Evolutionary conservation across 192 early-diverging fungal genomes (phyloP), one percentile per base, ranked within the genome.

Genomic region (Coemansia umbellata): DNA sequence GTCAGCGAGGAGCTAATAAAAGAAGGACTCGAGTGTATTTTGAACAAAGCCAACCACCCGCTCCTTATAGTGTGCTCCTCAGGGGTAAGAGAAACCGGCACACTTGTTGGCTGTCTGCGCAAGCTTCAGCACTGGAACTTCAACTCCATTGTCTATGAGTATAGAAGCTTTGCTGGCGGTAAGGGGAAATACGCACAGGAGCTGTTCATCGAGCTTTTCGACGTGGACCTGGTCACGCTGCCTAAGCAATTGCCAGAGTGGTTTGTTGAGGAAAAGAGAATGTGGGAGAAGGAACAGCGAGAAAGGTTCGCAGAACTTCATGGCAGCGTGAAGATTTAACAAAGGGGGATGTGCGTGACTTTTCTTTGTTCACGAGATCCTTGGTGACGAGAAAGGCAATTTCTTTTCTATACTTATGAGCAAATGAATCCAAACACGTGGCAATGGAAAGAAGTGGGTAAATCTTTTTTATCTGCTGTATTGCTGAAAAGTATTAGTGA

Each of bases 41-140:
- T 97, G 37, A 80, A 95, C 73, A 74, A 62, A n/a, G 58, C 75
- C 6, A 91, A 81, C 27, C 87, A 97, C 50, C 95, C 95, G n/a
- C 58, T 94, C 9, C 78, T 98, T 48, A 75, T 96, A 15, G 87
- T 91, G 79, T 95, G 93, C 79, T 88, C 91, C 79, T 92, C 94
- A 14, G 94, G 94, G 2, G 82, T 95, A 11, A 87, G 93, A 48
- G 95, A 98, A 61, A 97, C 94, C 1, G 95, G 95, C 5, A 88
- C 85, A 3, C 75, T 97, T 33, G 82, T 98, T 41, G 95, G 94
- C 7, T 98, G 95, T 53, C 63, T 98, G 45, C 78, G 95, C 21
- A 93, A 91, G 55, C 71, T 97, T 50, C 91, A 95, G 65, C 80
- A 87, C 27, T 98, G 93, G 94, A 96, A 96, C 62, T 94, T 97